Evolutionary conservation across 2,329 filamentous ascomycete genomes (phyloP).

Genomic region (Stenocarpella maydis): DNA sequence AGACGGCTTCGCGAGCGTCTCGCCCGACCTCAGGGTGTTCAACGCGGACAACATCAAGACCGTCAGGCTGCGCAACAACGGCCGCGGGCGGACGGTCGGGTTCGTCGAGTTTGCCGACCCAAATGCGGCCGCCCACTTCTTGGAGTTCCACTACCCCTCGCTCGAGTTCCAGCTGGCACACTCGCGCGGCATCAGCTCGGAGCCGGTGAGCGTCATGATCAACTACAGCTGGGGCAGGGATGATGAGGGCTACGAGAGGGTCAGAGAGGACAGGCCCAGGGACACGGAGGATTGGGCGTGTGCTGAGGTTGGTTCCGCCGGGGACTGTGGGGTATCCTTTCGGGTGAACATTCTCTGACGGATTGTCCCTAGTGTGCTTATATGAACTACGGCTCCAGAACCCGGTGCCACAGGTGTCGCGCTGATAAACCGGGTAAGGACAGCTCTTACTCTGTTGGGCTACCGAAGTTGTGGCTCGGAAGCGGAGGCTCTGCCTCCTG

Average conservation of each 20-base stretch:
- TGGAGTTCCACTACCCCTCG: constrained; percentile 48
- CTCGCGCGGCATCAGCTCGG: constrained; percentile 42
- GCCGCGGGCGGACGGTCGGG: constrained; percentile 45
- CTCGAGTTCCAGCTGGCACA: constrained; percentile 46
- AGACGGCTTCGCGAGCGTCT: constrained; percentile 36
- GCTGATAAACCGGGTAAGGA: constrained; percentile 58
- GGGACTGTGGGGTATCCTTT: neutral
- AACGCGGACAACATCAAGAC: constrained; percentile 35
- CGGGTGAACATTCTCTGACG: neutral
- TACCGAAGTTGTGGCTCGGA: too few species aligned
- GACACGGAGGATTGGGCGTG: constrained; percentile 51
- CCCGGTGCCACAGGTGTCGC: constrained; percentile 67
- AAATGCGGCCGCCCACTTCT: constrained; percentile 49
- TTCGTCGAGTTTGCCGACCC: constrained; percentile 52
- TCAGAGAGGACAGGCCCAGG: constrained; percentile 28
- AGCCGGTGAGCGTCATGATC: constrained; percentile 44
- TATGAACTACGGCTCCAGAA: constrained; percentile 64
- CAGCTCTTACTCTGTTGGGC: neutral
- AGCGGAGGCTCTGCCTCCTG: too few species aligned
- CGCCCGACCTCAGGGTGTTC: constrained; percentile 34
- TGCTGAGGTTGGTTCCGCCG: constrained; percentile 41
- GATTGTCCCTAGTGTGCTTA: constrained; percentile 55
- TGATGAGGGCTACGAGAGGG: constrained; percentile 37
- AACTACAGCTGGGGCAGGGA: constrained; percentile 48
- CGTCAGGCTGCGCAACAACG: constrained; percentile 36